Evolutionary conservation across 1,139 yeast species (phyloP), one percentile per base, ranked within the genome.

Genomic region (Magnusiomyces suaveolens): DNA sequence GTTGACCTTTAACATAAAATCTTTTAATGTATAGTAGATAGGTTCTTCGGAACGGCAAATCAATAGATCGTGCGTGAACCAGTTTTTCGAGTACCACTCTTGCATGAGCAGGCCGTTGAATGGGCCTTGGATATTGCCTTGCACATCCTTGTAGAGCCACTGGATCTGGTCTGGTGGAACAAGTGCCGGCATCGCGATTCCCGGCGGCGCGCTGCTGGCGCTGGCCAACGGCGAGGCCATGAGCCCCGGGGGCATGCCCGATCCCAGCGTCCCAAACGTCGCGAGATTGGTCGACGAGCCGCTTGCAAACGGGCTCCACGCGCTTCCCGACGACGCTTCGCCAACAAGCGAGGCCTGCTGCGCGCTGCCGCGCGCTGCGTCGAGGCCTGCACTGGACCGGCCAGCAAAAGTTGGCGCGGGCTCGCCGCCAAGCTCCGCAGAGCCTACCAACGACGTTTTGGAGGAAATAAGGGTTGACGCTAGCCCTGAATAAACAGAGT

Each of bases 111-210:
- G 70, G 1, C 94, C 89, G 53, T 75, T 75, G 66, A 87, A 87
- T 1, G 96, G 95, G 25, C 96, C 96, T 64, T 86, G 95, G 59
- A 81, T 83, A 54, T 71, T 76, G 1, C 87, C 87, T 49, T 77
- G 69, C 0, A 87, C 82, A 65, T 87, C 96, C 56, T 82, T 72
- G 64, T 87, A 87, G 57, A 70, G 73, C 96, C 96, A 87, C 55
- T 76, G 73, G 61, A 83, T 75, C 53, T 74, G 69, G 24, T 72
- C 77, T 0, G 80, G 75, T 20, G 69, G 60, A 2, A 70, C 52
- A 14, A 64, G 50, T 12, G 55, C 16, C n/a, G 58, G 60, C 24
- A 52, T 54, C n/a, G 60, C 32, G 26, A 63, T 60, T 1, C 67
- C 66, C 3, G 68, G 67, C 41, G 67, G 66, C 3, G 67, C 65